phyloP scores from a whole-genome alignment of 768 basidiomycete species.

The Leccinum barrowsii region DNA sequence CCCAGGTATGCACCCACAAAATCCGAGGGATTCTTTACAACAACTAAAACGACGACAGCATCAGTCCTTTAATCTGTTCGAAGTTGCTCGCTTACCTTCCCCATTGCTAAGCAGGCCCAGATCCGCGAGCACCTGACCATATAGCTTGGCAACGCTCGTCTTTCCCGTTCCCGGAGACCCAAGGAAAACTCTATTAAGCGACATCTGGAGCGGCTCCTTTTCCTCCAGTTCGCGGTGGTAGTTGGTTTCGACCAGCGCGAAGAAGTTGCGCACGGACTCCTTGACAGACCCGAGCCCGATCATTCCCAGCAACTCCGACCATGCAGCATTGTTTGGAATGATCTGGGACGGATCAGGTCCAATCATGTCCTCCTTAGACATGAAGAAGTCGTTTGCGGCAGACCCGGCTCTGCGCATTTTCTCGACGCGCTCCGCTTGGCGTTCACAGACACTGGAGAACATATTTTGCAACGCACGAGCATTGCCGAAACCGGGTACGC shows the following conservation, averaged over 20 bases:
- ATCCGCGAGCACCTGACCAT: slow-evolving; percentile 60
- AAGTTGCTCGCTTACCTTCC: slow-evolving; percentile 44
- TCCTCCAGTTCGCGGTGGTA: slow-evolving; percentile 59
- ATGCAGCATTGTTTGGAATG: slow-evolving; percentile 42
- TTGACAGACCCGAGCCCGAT: slow-evolving; percentile 60
- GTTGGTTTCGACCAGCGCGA: slow-evolving; percentile 47
- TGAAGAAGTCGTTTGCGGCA: slow-evolving; percentile 45
- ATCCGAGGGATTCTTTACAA: slow-evolving; percentile 66
- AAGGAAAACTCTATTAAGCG: slow-evolving; percentile 63
- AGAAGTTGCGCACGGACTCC: slow-evolving; percentile 44
- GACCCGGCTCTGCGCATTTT: slow-evolving; percentile 39
- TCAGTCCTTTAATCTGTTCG: neutral
- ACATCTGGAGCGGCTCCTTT: slow-evolving; percentile 46
- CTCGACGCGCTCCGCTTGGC: slow-evolving; percentile 51
- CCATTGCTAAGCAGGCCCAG: slow-evolving; percentile 66
- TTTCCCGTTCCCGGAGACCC: slow-evolving; percentile 73
- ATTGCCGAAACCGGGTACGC: slow-evolving; percentile 60
- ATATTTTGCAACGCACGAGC: slow-evolving; percentile 57
- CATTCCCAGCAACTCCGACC: slow-evolving; percentile 48
- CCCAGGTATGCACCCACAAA: slow-evolving; percentile 61
- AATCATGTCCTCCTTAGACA: slow-evolving; percentile 56
- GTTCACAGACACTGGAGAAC: slow-evolving; percentile 43
- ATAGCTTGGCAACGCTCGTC: slow-evolving; percentile 64
- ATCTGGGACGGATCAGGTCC: slow-evolving; percentile 59
- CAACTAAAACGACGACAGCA: slow-evolving; percentile 37